Percentiles rank a stretch among this genome's conserved stretches.
These are phyloP conservation scores for Cyberlindnera veronae DNA, from an alignment of 805 yeast species.

Conservation along the genomic window DNA sequence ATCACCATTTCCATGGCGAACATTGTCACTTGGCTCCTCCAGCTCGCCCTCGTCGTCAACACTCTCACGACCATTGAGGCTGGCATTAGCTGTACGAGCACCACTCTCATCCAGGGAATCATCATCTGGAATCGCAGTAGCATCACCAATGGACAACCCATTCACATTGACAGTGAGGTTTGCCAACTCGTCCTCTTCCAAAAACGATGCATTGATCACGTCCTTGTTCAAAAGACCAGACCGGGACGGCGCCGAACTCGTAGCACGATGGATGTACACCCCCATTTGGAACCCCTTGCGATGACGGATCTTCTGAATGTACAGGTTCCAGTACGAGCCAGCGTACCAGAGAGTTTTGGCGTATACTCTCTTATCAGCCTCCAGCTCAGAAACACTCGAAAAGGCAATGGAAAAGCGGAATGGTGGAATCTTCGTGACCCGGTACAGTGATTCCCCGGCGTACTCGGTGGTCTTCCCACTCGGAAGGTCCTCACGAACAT, in stretches of 20 bases:
- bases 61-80: constrained; percentile 19
- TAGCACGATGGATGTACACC: constrained; percentile 51
- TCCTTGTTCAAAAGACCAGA: constrained; percentile 40
- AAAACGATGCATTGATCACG: constrained; percentile 21
- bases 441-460: constrained; percentile 20
- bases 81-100: constrained; percentile 9
- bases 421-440: constrained; percentile 47
- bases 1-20: constrained; percentile 5
- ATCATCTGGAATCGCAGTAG: constrained; percentile 1
- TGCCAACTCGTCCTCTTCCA: constrained; percentile 9
- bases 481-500: constrained; percentile 14
- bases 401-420: constrained; percentile 52
- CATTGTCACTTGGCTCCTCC: constrained; percentile 6
- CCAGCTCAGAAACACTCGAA: constrained; percentile 42
- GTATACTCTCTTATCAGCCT: constrained; percentile 45
- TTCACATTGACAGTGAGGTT: constrained; percentile 10
- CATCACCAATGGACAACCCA: constrained; percentile 11
- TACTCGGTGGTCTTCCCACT: constrained; percentile 24
- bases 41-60: constrained; percentile 21
- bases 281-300: constrained; percentile 49
- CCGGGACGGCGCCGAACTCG: constrained; percentile 35
- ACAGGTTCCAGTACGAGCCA: constrained; percentile 58
- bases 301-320: constrained; percentile 45
- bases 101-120: constrained; percentile 2
- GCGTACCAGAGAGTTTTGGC: constrained; percentile 55